Percentiles rank a stretch among this genome's conserved stretches.
These are phyloP conservation scores for Coccomyxa sp. DNA, from an alignment of 139 green algal species.

Conservation along the genomic window DNA sequence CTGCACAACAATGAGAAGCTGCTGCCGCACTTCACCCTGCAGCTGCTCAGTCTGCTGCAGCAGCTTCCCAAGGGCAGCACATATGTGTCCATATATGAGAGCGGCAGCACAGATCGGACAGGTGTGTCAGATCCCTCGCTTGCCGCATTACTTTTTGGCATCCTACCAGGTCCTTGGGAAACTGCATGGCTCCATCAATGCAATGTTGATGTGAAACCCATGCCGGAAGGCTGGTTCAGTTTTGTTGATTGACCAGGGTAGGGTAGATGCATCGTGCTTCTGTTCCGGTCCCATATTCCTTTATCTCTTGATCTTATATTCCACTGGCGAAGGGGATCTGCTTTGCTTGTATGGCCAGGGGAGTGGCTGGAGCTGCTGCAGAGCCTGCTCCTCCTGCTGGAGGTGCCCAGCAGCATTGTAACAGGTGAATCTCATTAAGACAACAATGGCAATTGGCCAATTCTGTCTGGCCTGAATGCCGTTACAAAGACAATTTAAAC, in stretches of 20 bases:
- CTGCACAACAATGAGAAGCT: conserved; percentile 44
- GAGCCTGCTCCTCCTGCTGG: conserved; percentile 12
- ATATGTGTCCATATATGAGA: conserved; percentile 49
- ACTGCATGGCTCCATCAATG: neutral
- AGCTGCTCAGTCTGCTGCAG: conserved; percentile 24
- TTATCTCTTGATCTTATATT: too few species aligned
- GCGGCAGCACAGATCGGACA: conserved; percentile 45
- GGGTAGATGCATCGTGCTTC: neutral
- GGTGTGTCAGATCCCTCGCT: neutral
- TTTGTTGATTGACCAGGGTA: neutral
- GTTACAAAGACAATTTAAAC: too few species aligned
- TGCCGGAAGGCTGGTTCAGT: too few species aligned
- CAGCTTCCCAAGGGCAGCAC: conserved; percentile 1
- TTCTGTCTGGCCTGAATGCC: neutral
- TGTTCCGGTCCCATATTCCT: neutral
- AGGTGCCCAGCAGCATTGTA: conserved; percentile 7
- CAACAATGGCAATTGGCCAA: neutral
- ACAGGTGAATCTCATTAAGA: conserved; percentile 8
- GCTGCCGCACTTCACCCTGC: conserved; percentile 40
- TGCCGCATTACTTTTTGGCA: neutral
- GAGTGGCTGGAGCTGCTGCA: conserved; percentile 36
- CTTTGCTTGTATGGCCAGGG: neutral
- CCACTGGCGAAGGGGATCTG: too few species aligned
- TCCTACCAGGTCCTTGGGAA: neutral
- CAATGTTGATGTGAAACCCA: neutral